A percentile compares a stretch with the other conserved stretches of the same genome.
phyloP scores from a whole-genome alignment of 2,329 filamentous ascomycete genomes.

The Apiospora kogelbergensis region DNA sequence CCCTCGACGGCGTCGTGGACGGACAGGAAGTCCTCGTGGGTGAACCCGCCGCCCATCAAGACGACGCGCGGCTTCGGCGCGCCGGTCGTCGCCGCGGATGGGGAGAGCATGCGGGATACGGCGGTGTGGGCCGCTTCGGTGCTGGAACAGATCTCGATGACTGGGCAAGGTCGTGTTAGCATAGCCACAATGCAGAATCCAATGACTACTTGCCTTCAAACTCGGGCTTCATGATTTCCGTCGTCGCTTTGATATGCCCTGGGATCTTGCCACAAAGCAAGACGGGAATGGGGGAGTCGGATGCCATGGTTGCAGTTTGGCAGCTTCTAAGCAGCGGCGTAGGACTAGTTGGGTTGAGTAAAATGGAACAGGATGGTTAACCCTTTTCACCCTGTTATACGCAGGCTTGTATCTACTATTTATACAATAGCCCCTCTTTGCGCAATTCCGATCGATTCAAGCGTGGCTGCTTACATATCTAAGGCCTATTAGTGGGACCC shows the following conservation, averaged over 20 bases:
- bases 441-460: background rate
- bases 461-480: background rate
- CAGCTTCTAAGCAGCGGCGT: background rate
- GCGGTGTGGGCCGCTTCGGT: background rate
- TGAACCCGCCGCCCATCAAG: conserved; percentile 15
- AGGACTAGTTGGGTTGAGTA: background rate
- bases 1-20: conserved; percentile 12
- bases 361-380: background rate
- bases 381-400: background rate
- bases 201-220: conserved; percentile 5
- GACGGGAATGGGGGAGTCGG: conserved; percentile 12
- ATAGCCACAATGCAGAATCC: background rate
- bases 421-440: background rate
- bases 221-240: conserved; percentile 13
- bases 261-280: conserved; percentile 15
- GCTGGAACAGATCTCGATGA: conserved; percentile 10
- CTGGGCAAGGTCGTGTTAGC: background rate
- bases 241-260: conserved; percentile 11
- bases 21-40: conserved; percentile 11
- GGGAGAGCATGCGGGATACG: conserved; percentile 4
- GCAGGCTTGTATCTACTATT: no score
- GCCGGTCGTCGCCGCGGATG: background rate
- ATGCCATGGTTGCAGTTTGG: background rate
- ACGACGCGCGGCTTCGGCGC: conserved; percentile 1
- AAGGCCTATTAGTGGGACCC: background rate